These are phyloP conservation scores for Tubosaeta brunneosetosa DNA, from an alignment of 768 basidiomycete genomes.

Conservation along the genomic window DNA sequence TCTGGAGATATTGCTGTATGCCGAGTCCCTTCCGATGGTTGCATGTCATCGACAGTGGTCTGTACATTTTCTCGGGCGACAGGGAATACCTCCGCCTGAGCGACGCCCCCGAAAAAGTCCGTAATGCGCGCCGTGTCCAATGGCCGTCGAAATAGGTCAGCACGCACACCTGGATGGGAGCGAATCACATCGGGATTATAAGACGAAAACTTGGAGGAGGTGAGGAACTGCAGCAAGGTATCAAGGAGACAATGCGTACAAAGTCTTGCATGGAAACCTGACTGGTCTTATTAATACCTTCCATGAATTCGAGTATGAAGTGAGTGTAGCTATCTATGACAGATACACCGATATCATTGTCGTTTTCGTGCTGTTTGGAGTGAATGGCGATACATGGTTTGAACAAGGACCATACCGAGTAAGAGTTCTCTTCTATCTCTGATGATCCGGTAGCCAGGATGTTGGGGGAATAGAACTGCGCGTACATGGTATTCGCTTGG, in stretches of 20 bases:
- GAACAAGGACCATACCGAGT: slow-evolving; percentile 60
- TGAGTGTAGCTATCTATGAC: slow-evolving; percentile 97
- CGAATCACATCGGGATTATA: slow-evolving; percentile 72
- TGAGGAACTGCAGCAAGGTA: slow-evolving; percentile 7
- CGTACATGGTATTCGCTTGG: slow-evolving; percentile 94
- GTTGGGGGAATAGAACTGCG: slow-evolving; percentile 89
- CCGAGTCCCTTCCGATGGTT: not conserved
- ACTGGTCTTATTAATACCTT: slow-evolving; percentile 88
- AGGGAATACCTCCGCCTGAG: slow-evolving; percentile 68
- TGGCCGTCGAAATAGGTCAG: slow-evolving; percentile 69
- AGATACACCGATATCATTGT: slow-evolving; percentile 90
- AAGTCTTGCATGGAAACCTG: slow-evolving; percentile 75
- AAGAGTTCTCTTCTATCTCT: slow-evolving; percentile 81
- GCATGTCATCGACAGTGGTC: not conserved
- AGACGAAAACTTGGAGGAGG: slow-evolving; percentile 60
- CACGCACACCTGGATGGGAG: slow-evolving; percentile 87
- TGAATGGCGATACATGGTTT: not conserved
- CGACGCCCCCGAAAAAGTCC: slow-evolving; percentile 87
- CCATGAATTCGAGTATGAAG: slow-evolving; percentile 85
- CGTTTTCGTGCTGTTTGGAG: slow-evolving; percentile 72
- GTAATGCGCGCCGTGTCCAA: slow-evolving; percentile 65
- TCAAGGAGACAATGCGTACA: slow-evolving; percentile 41
- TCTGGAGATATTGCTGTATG: not conserved
- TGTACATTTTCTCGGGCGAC: slow-evolving; percentile 1
- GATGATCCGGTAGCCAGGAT: slow-evolving; percentile 90